These are phyloP conservation scores for Citrus hindsii DNA, from an alignment of 345 rosid species.

Conservation along the genomic window DNA sequence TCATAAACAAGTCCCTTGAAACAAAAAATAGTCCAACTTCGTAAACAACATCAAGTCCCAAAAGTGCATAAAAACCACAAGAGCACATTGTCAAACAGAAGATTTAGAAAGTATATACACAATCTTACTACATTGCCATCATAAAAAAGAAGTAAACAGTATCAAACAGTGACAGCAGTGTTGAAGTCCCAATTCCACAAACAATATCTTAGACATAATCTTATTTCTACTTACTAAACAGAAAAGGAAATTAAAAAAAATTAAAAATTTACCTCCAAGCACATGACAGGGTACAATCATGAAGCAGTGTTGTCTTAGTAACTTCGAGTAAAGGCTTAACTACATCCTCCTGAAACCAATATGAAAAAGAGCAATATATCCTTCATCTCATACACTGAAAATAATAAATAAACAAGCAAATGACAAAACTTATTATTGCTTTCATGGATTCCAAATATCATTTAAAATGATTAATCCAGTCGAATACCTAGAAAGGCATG, in stretches of 20 bases:
- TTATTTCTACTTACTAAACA: neutral
- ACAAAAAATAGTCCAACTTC: neutral
- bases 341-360: constrained; percentile 61
- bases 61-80: neutral
- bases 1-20: neutral
- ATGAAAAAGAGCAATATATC: constrained; percentile 2
- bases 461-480: neutral
- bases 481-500: neutral
- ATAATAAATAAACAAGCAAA: neutral
- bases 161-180: neutral
- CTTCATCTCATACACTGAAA: neutral
- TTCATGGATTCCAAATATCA: neutral
- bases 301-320: constrained; percentile 75
- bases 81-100: neutral
- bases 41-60: neutral
- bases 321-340: constrained; percentile 80
- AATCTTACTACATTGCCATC: neutral
- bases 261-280: constrained; percentile 61
- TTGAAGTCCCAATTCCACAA: neutral
- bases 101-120: neutral
- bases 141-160: neutral
- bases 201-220: neutral
- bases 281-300: constrained; percentile 84
- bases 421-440: neutral
- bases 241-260: neutral